These are phyloP conservation scores for Arthrobotrys megalospora DNA, from an alignment of 2,329 filamentous ascomycete species.

Conservation along the genomic window DNA sequence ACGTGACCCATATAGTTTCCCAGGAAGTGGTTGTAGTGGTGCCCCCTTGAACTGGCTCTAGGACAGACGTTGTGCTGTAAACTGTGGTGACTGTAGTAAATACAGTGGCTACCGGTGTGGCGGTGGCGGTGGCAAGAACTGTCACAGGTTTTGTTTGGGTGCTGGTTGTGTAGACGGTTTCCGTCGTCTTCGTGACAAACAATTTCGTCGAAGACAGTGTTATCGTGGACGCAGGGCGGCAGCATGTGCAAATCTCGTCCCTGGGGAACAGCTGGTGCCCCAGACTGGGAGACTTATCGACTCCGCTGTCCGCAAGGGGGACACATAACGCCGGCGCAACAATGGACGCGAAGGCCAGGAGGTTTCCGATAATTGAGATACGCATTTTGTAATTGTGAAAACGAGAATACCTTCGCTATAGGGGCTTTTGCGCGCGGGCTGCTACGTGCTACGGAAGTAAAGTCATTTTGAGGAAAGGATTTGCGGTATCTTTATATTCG, in stretches of 20 bases:
- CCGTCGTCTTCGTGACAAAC: conserved; percentile 4
- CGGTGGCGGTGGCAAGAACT: conserved; percentile 10
- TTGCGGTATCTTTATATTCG: conserved; percentile 2
- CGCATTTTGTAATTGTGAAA: background rate
- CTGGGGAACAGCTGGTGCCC: conserved; percentile 27
- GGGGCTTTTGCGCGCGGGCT: background rate
- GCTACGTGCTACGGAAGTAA: background rate
- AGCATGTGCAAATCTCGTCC: conserved; percentile 33
- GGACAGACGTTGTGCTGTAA: conserved; percentile 1
- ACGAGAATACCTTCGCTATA: background rate
- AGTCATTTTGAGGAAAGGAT: background rate
- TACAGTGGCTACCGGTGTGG: conserved; percentile 15
- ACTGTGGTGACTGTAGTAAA: conserved; percentile 10
- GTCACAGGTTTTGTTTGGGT: conserved; percentile 19
- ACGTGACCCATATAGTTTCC: background rate
- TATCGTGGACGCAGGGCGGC: conserved; percentile 30
- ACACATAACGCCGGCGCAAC: background rate
- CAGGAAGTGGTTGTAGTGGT: conserved; percentile 19
- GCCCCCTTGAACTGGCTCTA: background rate
- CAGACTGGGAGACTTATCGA: conserved; percentile 13
- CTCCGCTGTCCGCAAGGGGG: conserved; percentile 9
- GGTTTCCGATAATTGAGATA: background rate
- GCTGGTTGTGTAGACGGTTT: conserved; percentile 35
- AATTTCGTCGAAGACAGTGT: conserved; percentile 25
- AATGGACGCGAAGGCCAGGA: background rate